Evolutionary conservation across 2,329 filamentous ascomycete species (phyloP), one percentile per base, ranked within the genome.

Genomic region (Corynespora cassiicola): DNA sequence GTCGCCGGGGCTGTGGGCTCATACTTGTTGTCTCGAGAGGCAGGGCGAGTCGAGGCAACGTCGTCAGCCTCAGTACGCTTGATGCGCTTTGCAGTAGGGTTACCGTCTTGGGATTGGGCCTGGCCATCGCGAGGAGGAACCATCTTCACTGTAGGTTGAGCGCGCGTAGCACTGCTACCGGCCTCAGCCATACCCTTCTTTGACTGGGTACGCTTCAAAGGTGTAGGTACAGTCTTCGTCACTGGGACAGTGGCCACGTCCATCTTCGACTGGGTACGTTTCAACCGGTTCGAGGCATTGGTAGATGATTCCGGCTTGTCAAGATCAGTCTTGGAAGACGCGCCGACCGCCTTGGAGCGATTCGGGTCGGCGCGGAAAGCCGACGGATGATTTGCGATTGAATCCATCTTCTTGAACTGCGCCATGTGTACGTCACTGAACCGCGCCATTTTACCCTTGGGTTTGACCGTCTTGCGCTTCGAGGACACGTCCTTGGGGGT

Each of bases 331-430:
- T 73, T 72, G 1, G 75, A 66, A 10, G 52, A 54, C 4, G 45
- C 45, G 7, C 49, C 47, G 30, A 52, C 50, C 7, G 81, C 79
- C n/a, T 79, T 78, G 49, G 75, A 68, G 7, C 78, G 76, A 22
- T 68, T 76, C 4, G 76, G 69, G 43, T 80, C 76, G 15, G 79
- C 78, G 46, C 88, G 79, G 73, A 85, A 94, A 11, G 86, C 81
- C 8, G 91, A 95, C 7, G 90, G 78, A 64, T 96, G 91, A 47
- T 85, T 85, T 27, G 84, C 88, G 61, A 97, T 96, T 2, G 91
- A 96, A 65, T 96, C 90, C 92, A 97, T 96, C 76, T 95, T 97
- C 71, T 89, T 89, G 73, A 97, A 96, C 60, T 92, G 82, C 32
- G 85, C 84, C 81, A 88, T 87, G 65, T 97, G 92, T 23, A 82